Conservation (phyloP, 2,329 filamentous ascomycete species). For the Aspergillus chevalieri region DNA sequence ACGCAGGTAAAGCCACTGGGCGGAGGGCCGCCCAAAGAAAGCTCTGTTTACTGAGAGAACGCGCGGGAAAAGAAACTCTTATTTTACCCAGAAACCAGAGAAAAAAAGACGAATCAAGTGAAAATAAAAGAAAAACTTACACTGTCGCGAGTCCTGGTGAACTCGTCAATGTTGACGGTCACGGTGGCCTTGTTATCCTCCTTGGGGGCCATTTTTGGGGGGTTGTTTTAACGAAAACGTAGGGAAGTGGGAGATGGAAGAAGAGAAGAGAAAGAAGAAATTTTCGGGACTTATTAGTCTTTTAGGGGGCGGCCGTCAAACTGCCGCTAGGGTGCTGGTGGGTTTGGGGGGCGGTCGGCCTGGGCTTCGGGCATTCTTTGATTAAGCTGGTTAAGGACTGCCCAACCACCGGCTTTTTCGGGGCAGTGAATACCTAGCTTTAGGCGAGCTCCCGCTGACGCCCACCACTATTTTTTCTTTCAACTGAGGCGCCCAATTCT, state of each 20-base stretch:
- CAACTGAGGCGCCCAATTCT: too few species aligned
- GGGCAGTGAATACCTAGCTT: background rate
- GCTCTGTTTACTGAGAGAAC: constrained; percentile 1
- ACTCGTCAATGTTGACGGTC: constrained; percentile 61
- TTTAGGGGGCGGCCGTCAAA: constrained; percentile 11
- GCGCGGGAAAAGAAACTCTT: constrained; percentile 1
- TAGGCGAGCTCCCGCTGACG: background rate
- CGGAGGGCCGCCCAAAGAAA: constrained; percentile 4
- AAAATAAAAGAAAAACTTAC: constrained; percentile 51
- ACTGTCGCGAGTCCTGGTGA: constrained; percentile 71
- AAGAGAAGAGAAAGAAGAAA: constrained; percentile 11
- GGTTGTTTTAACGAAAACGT: constrained; percentile 7
- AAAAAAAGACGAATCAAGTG: constrained; percentile 5
- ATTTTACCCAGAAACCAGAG: constrained; percentile 3
- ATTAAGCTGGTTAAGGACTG: background rate
- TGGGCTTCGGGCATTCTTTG: background rate
- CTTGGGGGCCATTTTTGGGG: constrained; percentile 33
- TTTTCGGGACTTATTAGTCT: constrained; percentile 14
- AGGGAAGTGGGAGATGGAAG: constrained; percentile 7
- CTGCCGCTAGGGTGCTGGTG: background rate
- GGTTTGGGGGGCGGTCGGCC: background rate
- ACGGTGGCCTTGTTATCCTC: constrained; percentile 32
- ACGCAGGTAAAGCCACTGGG: constrained; percentile 1
- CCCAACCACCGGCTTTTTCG: background rate
- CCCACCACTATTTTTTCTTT: too few species aligned